Base-by-base conservation (phyloP, 768 basidiomycete species). In the Calocybe indica region DNA sequence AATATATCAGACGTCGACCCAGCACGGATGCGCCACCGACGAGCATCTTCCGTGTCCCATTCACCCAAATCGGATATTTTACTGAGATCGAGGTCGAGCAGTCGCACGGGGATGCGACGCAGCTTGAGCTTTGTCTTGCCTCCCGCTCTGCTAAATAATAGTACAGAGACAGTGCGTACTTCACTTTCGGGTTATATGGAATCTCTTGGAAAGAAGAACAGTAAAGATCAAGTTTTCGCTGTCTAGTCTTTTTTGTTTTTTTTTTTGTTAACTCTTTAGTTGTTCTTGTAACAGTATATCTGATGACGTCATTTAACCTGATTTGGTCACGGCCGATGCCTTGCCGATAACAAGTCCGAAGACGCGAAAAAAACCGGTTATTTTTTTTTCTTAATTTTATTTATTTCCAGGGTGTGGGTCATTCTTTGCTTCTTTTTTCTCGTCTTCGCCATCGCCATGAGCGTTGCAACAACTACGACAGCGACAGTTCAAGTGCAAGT, bases 1-100 rank as follows among this genome's bases (percentile, higher is more conserved):
- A 82, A 85, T 51, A 75, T 92, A 33, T 71, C 81, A 2, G 75
- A 85, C 53, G 76, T 91, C 33, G 88, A 92, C 57, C 89, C 89
- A 12, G 80, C 79, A 2, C 77, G 75, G 43, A 88, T 87, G 74
- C 82, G 86, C 37, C 87, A 87, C 57, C 82, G 89, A 2, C 79
- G 88, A 14, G 83, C 85, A 3, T 88, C 87, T 0, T 88, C 86
- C 0, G 63, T 83, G 3, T 85, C 83, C 1, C 71, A 75, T 6
- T 72, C 75, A 0, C 72, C 74, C n/a, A 59, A 58, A 9, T 74
- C 76, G 2, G 74, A 72, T 52, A 55, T 68, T 1, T 60, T 66
- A 32, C 41, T 66, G 30, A 59, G 67, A 39, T 72, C 73, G 1
- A 51, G 73, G 45, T 75, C 74, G 3, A 73, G 59, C 45, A 74